phyloP scores from a whole-genome alignment of 176 grass and related monocot genomes.

The Paspalum vaginatum region DNA sequence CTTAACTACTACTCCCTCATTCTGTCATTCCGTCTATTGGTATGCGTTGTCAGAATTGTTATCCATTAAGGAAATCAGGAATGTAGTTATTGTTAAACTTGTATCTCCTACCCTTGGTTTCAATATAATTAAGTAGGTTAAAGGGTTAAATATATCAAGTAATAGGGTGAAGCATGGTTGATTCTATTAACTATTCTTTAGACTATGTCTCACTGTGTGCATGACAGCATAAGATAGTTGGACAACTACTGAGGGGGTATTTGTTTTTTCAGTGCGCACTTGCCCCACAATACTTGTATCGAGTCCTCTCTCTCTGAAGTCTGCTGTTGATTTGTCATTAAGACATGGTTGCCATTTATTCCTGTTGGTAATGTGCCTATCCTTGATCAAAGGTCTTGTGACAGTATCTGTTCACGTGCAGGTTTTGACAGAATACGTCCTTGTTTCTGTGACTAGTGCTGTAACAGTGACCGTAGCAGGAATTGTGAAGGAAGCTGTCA shows the following conservation, averaged over 20 bases:
- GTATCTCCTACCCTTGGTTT: neutral
- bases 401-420: conserved; percentile 43
- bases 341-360: conserved; percentile 6
- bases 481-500: conserved; percentile 93
- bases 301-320: neutral
- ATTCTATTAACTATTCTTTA: neutral
- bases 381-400: conserved; percentile 5
- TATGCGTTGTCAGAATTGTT: neutral
- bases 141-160: neutral
- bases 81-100: neutral
- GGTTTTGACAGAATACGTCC: conserved; percentile 98
- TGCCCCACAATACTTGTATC: neutral
- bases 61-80: neutral
- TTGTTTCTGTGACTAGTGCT: conserved; percentile 94
- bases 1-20: neutral
- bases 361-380: neutral
- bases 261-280: neutral
- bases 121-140: neutral
- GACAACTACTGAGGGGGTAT: neutral
- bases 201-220: neutral
- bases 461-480: conserved; percentile 92
- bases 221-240: conserved; percentile 13
- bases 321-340: conserved; percentile 7
- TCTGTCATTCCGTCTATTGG: neutral
- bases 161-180: neutral